Evolutionary conservation across 2,329 filamentous ascomycete species (phyloP), one percentile per base, ranked within the genome.

Genomic region (Talaromyces atroroseus): DNA sequence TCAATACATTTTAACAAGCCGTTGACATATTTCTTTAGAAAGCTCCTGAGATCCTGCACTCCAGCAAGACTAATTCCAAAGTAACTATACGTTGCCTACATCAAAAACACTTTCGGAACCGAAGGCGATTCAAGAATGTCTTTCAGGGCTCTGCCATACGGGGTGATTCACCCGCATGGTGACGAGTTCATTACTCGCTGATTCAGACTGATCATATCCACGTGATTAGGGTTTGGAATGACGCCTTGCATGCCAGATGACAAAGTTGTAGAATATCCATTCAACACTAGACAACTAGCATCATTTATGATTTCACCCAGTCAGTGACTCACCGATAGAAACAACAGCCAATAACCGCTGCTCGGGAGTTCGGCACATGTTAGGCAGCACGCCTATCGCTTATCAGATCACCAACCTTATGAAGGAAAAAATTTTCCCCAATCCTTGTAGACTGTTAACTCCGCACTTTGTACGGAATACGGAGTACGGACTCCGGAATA

Each of bases 61-160:
- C 79, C 76, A 0, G 60, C 57, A 0, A 85, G 61, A 0, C 56
- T 23, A 58, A 85, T 70, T 11, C 46, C 20, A 32, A 23, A 58
- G 32, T 74, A 76, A 46, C 44, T 63, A 62, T 72, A 82, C 80
- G 60, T 80, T 81, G 2, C 81, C 78, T 14, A 85, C 71, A 59
- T 86, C 82, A 61, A 83, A 85, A 58, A 85, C 75, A 78, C 76
- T 60, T 85, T 84, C 0, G 68, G 65, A 16, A 78, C 75, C 0
- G 49, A 8, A 0, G 58, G 5, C 0, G 70, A 74, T 63, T 84
- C 76, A 1, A 84, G 65, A 8, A 84, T 72, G 5, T 42, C 11
- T 10, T 51, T 16, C 18, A 51, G 4, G 10, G 34, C 36, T 26
- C 34, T 6, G 21, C 29, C 20, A 24, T 6, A 44, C 52, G 5